Evolutionary conservation across 2,329 filamentous ascomycete genomes (phyloP), one percentile per base, ranked within the genome.

Genomic region (Fusarium sp.): DNA sequence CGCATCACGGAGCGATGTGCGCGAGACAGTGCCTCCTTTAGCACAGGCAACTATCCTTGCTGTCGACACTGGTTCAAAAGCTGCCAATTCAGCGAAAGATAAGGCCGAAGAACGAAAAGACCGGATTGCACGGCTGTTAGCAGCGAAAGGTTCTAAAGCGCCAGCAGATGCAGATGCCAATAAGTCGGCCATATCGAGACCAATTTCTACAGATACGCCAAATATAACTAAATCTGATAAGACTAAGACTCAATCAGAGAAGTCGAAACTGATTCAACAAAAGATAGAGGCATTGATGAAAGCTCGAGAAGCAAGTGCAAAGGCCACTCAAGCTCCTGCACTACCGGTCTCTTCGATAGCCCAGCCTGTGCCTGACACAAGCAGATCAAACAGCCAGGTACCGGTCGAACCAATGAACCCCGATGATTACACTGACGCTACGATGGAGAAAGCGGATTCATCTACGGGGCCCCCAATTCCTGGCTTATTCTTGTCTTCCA

Each of bases 201-300:
- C 59, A 16, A 34, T 20, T 25, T 88, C 41, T 44, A 40, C 37
- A 20, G 12, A 16, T 14, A 32, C 45, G 22, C 24, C 44, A 13
- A 12, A 16, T n/a, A 53, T 34, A 22, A 32, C 45, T 7, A 71
- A 66, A 57, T 27, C 59, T 12, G 57, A 62, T 34, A 67, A 69
- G 42, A 65, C 53, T 16, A 79, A 74, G 54, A 67, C 49, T 51
- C 78, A 91, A 75, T 88, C 88, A 20, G 87, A 94, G 70, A 97
- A 92, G 65, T 92, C 93, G 61, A 87, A 85, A 62, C 81, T 94
- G 32, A 85, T 94, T 48, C 89, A 93, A 69, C 88, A 93, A 76
- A 94, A 93, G 71, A 90, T 97, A 76, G 92, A 94, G 64, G 91
- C 91, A 24, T 81, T 96, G 24, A 89, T 89, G 71, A 90, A 88